Evolutionary conservation across 2,329 filamentous ascomycete species (phyloP), one percentile per base, ranked within the genome.

Genomic region (Colletotrichum camelliae): DNA sequence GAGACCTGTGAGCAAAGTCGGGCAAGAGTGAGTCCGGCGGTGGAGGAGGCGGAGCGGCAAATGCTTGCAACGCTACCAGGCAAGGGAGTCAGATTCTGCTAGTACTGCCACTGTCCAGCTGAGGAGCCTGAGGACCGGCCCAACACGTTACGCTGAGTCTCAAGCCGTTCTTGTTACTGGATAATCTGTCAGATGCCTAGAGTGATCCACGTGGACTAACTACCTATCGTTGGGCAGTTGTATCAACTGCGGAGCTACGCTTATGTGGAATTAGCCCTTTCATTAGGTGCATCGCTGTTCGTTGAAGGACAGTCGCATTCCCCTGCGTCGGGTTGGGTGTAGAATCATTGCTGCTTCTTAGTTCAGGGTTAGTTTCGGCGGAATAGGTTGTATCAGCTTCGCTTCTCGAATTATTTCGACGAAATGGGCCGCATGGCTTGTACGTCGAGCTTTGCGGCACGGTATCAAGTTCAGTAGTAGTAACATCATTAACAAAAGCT

Each of bases 51-150:
- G 5, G n/a, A 60, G 29, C 57, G 57, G 9, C 16, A 58, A 5
- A 16, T 1, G 24, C 2, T 58, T 29, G 55, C n/a, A n/a, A 21
- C 5, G 43, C n/a, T 21, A 52, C 4, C 43, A 52, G n/a, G 13
- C 7, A 58, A 18, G 24, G 55, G 24, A 27, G 21, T 5, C 8
- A 29, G 8, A 58, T 18, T 24, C 7, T 58, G 55, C 24, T 4
- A 3, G 7, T 1, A 29, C 5, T 58, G 55, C 24, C 3, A 58
- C 1, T 27, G 10, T 18, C 21, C 55, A n/a, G 4, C 5, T 4
- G 10, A 52, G 43, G 2, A 52, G 6, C 0, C 43, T 21, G 43
- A 7, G 43, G 43, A 24, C 43, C 4, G 0, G 21, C 5, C 2
- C 1, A 52, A 52, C 43, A 24, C 3, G 6, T 21, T 0, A 52